A percentile compares a stretch with the other conserved stretches of the same genome.
These are phyloP conservation scores for Microbotryomycetes sp. DNA, from an alignment of 1,284 basidiomycete species.

Conservation along the genomic window DNA sequence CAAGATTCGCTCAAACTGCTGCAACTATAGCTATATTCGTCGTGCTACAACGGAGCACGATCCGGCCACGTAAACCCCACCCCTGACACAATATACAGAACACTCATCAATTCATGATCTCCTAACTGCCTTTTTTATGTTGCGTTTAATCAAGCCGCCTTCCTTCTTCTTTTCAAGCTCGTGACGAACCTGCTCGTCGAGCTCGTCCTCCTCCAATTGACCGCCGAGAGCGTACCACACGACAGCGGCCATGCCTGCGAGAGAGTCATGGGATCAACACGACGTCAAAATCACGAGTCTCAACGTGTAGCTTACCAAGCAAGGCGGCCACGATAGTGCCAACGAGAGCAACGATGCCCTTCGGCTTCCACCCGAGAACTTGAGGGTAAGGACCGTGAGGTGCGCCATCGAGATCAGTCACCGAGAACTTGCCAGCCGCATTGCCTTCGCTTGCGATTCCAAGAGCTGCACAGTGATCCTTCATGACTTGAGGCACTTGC, in stretches of 20 bases:
- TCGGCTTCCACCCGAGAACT: conserved; percentile 25
- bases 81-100: too few species aligned
- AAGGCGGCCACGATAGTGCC: conserved; percentile 77
- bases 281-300: too few species aligned
- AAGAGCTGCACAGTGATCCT: conserved; percentile 64
- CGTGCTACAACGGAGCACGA: too few species aligned
- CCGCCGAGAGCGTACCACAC: conserved; percentile 53
- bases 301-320: too few species aligned
- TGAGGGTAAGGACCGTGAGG: conserved; percentile 31
- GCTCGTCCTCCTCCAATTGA: conserved; percentile 37
- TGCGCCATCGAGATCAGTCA: conserved; percentile 59
- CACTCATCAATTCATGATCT: too few species aligned
- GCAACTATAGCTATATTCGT: too few species aligned
- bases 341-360: conserved; percentile 56
- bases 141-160: conserved; percentile 21
- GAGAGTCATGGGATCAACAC: too few species aligned
- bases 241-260: conserved; percentile 73
- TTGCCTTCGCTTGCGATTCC: conserved; percentile 64
- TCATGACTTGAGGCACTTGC: conserved; percentile 51
- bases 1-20: too few species aligned
- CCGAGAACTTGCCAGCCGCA: conserved; percentile 60
- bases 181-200: conserved; percentile 33
- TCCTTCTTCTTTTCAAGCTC: conserved; percentile 22
- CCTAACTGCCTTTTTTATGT: conserved; percentile 11
- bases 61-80: too few species aligned